Conservation (phyloP, 306 rosid genomes). For the Trifolium repens region DNA sequence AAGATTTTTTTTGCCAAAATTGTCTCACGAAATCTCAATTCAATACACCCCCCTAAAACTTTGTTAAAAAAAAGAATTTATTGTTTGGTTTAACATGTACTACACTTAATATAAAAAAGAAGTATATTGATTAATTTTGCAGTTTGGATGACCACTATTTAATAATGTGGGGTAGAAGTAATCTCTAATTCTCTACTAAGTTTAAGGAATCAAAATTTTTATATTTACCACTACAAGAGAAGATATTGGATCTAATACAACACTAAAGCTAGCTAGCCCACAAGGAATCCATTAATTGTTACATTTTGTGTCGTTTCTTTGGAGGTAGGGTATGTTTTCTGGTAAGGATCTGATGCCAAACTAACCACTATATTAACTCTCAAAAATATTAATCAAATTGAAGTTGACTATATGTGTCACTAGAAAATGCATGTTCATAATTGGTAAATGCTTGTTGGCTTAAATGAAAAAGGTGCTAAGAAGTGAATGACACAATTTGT, state of each 20-base stretch:
- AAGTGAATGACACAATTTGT: slow-evolving; percentile 31
- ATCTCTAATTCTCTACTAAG: slow-evolving; percentile 30
- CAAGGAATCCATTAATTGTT: slow-evolving; percentile 37
- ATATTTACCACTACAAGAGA: slow-evolving; percentile 37
- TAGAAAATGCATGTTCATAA: slow-evolving; percentile 43
- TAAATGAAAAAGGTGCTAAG: slow-evolving; percentile 20
- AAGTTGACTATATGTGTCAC: slow-evolving; percentile 28
- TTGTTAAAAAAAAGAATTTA: slow-evolving; percentile 10
- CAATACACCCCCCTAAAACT: too few relatives aligned
- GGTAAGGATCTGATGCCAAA: slow-evolving; percentile 20
- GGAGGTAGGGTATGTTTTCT: slow-evolving; percentile 36
- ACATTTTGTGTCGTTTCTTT: slow-evolving; percentile 41
- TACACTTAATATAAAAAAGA: slow-evolving; percentile 22
- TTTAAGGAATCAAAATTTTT: slow-evolving; percentile 47
- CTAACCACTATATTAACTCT: slow-evolving; percentile 31
- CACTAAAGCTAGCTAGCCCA: slow-evolving; percentile 42
- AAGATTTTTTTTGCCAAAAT: too few relatives aligned
- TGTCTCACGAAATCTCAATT: too few relatives aligned
- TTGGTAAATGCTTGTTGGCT: slow-evolving; percentile 33
- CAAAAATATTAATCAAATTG: slow-evolving; percentile 30
- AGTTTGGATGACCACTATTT: slow-evolving; percentile 47
- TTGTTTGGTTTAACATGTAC: slow-evolving; percentile 14
- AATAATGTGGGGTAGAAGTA: slow-evolving; percentile 38
- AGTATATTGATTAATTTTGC: slow-evolving; percentile 24
- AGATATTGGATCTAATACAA: slow-evolving; percentile 31